Evolutionary conservation across 1,284 basidiomycete species (phyloP), one percentile per base, ranked within the genome.

Genomic region (Pterula multifida): DNA sequence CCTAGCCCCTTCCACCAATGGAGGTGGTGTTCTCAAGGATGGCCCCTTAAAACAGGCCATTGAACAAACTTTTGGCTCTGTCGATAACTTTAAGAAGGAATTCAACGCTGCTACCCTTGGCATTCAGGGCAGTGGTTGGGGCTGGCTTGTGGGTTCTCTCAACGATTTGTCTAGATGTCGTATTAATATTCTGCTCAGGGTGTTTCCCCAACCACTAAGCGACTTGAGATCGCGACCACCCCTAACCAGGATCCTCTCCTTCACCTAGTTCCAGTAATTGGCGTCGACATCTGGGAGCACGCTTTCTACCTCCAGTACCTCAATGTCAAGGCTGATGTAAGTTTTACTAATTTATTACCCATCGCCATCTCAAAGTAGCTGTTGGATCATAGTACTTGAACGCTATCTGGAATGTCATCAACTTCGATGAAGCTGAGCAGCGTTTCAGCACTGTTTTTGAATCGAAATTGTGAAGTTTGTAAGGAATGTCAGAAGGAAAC

Each of bases 91-190:
- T 54, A 78, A 79, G 67, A 75, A 73, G 57, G 69, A 78, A 56
- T 82, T 89, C 69, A 89, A 85, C 64, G 64, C 84, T n/a, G 73
- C 78, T 36, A 87, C 90, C 42, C 77, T 80, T 49, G 85, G 70
- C 47, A 90, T 95, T 57, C 92, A 93, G 66, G 92, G 91, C 45
- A 90, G 87, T 50, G 90, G 91, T 53, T 95, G 91, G 92, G 89
- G 85, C 54, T 95, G 92, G 91, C 76, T 94, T 61, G 86, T 86
- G 58, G 59, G 81, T 75, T 12, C 22, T 47, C 12, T 23, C 25
- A 23, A 21, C 36, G 21, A 32, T 22, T 24, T 49, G 44, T 52
- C 45, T 47, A 39, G 48, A 19, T 15, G 24, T 47, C 6, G 48
- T 26, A 28, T 49, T 13, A 13, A 22, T 49, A 44, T 47, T 50